Percentiles rank a stretch among this genome's conserved stretches.
phyloP scores from a whole-genome alignment of 768 basidiomycete genomes.

The Russula griseocarnosa region DNA sequence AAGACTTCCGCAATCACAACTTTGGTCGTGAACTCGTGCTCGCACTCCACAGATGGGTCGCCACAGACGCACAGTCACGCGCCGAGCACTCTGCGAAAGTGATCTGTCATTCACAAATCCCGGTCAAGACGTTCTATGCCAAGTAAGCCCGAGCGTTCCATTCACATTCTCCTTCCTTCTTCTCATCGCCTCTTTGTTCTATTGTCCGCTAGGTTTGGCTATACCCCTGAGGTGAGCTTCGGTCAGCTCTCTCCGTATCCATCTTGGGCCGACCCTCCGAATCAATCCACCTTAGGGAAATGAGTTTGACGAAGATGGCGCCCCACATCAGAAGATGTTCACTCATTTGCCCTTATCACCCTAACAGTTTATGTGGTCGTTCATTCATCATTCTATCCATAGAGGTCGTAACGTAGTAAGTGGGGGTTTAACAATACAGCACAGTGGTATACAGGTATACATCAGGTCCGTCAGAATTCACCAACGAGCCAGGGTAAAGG shows the following conservation, averaged over 20 bases:
- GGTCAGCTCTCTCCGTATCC: conserved; percentile 24
- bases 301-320: conserved; percentile 78
- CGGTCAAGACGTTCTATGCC: conserved; percentile 68
- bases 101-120: conserved; percentile 67
- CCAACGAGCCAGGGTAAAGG: conserved; percentile 6
- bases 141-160: conserved; percentile 50
- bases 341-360: conserved; percentile 45
- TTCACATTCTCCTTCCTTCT: conserved; percentile 22
- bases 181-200: conserved; percentile 29
- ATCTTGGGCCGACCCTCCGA: conserved; percentile 4
- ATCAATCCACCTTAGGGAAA: conserved; percentile 46
- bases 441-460: conserved; percentile 35
- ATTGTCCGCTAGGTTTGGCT: conserved; percentile 56
- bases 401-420: conserved; percentile 35
- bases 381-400: conserved; percentile 35
- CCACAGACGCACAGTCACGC: conserved; percentile 36
- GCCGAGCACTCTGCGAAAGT: conserved; percentile 40
- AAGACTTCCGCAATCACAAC: conserved; percentile 55
- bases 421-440: conserved; percentile 43
- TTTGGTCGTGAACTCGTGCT: conserved; percentile 67
- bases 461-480: conserved; percentile 20
- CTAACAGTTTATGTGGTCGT: conserved; percentile 32
- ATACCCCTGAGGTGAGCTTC: conserved; percentile 55
- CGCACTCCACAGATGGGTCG: conserved; percentile 57
- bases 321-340: conserved; percentile 83